Percentiles rank a stretch among this genome's conserved stretches.
These are phyloP conservation scores for Leccinum boreale DNA, from an alignment of 768 basidiomycete genomes.

Conservation along the genomic window DNA sequence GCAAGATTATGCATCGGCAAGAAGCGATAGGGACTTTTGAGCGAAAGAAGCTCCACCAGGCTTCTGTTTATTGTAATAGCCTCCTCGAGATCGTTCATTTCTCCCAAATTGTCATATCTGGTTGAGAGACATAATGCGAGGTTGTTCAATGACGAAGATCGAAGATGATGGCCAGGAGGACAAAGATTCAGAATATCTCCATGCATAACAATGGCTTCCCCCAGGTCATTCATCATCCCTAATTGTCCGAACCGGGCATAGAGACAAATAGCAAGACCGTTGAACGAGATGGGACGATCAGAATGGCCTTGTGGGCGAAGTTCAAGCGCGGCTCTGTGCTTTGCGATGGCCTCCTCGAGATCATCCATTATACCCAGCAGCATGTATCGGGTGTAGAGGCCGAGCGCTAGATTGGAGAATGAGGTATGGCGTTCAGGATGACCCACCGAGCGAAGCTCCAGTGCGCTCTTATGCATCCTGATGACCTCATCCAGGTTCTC, in stretches of 20 bases:
- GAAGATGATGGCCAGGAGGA: neutral
- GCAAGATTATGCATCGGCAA: neutral
- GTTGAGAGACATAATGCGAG: neutral
- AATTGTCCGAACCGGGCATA: neutral
- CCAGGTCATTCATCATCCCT: neutral
- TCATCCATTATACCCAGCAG: constrained; percentile 3
- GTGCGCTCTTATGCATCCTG: neutral
- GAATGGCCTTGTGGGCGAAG: constrained; percentile 11
- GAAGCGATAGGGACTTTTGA: neutral
- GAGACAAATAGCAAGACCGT: constrained; percentile 18
- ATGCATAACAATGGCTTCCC: neutral
- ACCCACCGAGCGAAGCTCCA: neutral
- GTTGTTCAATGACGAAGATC: neutral
- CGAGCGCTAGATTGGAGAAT: neutral
- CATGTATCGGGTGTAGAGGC: neutral
- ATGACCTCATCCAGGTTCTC: neutral
- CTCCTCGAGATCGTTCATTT: neutral
- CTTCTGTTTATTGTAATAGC: neutral
- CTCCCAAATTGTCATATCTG: neutral
- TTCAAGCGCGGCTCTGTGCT: constrained; percentile 4
- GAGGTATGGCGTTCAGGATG: neutral
- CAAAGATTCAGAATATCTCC: neutral
- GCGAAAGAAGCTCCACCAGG: neutral
- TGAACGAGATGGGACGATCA: constrained; percentile 7
- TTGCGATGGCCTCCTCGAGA: constrained; percentile 17